phyloP scores from a whole-genome alignment of 176 grass and related monocot species.

The Pontederia paniculata region DNA sequence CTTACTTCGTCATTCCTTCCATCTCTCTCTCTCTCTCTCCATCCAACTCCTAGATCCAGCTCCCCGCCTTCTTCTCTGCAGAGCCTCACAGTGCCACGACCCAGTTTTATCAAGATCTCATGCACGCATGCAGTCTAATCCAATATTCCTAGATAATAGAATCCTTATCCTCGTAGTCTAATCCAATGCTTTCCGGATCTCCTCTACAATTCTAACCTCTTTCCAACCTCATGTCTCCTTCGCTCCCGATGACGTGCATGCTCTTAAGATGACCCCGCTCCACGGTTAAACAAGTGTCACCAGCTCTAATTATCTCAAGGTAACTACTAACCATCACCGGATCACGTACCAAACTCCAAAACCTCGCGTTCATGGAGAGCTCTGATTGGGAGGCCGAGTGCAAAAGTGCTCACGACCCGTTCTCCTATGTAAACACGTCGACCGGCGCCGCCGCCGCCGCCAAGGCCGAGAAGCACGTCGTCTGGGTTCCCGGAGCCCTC shows the following conservation, averaged over 20 bases:
- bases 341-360: background rate
- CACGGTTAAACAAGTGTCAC: no score
- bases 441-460: background rate
- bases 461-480: slow-evolving; percentile 4
- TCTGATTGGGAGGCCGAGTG: background rate
- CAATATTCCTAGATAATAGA: background rate
- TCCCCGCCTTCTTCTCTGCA: background rate
- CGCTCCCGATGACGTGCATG: no score
- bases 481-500: slow-evolving; percentile 28
- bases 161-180: no score
- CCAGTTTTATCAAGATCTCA: background rate
- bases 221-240: no score
- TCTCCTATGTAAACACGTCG: background rate
- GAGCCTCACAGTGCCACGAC: background rate
- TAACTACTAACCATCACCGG: background rate
- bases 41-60: background rate
- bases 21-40: background rate
- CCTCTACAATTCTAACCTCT: no score
- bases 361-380: background rate
- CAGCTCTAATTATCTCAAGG: background rate
- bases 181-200: no score
- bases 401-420: background rate
- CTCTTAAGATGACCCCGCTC: no score
- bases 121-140: background rate
- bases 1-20: no score